Evolutionary conservation across 2,329 filamentous ascomycete genomes (phyloP).

Genomic region (Nothophaeocryptopus gaeumannii): DNA sequence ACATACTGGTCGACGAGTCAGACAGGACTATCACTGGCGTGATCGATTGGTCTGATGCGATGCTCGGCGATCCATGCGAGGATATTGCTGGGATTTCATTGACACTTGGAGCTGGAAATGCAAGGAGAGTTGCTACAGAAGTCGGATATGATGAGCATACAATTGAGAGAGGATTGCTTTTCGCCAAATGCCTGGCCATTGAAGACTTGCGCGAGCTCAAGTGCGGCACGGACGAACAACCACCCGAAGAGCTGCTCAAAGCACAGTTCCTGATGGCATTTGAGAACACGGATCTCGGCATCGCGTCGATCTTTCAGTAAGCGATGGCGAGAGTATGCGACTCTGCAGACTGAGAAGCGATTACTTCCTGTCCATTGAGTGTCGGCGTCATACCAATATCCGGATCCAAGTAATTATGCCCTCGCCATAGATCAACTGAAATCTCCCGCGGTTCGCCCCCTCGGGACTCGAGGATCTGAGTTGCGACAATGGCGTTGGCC

Average conservation of each 20-base stretch:
- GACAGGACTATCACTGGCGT: background rate
- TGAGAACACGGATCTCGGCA: background rate
- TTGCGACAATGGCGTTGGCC: slow-evolving; percentile 8
- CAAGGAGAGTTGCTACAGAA: background rate
- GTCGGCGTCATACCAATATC: slow-evolving; percentile 13
- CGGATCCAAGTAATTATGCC: slow-evolving; percentile 10
- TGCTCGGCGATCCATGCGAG: slow-evolving; percentile 6
- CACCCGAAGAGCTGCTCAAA: slow-evolving; percentile 1
- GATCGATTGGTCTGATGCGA: slow-evolving; percentile 8
- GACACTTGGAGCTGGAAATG: background rate
- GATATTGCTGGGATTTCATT: slow-evolving; percentile 5
- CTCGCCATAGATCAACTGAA: background rate
- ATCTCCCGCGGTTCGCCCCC: slow-evolving; percentile 8
- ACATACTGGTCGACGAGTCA: background rate
- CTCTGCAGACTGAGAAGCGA: too few species aligned
- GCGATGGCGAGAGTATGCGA: too few species aligned
- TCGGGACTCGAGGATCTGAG: slow-evolving; percentile 11
- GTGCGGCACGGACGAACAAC: background rate
- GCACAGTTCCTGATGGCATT: slow-evolving; percentile 1
- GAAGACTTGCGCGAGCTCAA: slow-evolving; percentile 3
- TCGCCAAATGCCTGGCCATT: slow-evolving; percentile 4
- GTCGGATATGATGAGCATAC: background rate
- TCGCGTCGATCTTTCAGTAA: background rate
- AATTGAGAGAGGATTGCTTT: slow-evolving; percentile 1
- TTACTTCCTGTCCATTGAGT: slow-evolving; percentile 7